Evolutionary conservation across 495 filamentous ascomycete genomes (phyloP), one percentile per base, ranked within the genome.

Genomic region (Cudoniella acicularis): DNA sequence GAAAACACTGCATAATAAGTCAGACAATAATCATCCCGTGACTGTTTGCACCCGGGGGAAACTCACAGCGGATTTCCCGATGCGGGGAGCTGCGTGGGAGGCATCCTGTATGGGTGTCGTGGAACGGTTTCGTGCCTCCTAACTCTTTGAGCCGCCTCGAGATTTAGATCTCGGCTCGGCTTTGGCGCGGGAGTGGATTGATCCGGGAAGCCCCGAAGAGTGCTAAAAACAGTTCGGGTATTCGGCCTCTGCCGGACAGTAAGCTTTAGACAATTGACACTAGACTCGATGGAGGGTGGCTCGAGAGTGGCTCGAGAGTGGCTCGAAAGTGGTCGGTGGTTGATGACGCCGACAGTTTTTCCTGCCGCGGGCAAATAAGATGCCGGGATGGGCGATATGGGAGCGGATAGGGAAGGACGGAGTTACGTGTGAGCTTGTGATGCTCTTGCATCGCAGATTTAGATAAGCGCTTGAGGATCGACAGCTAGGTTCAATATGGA

Each of bases 1-100:
- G 73, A 98, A 98, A 49, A 96, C 91, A 30, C 80, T 83, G 60
- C 50, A 13, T 17, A 53, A 25, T 3, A 56, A 16, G 43, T 59
- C 40, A 63, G 49, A 36, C 30, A 36, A 23, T 43, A 16, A 23
- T 25, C 22, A 30, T 57, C 51, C 53, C 56, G 41, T 56, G 49
- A 67, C 17, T 16, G 24, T 54, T 59, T 21, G 13, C 24, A 23
- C 3, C 18, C 17, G 20, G 10, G 45, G 21, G 48, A 6, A 13
- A 76, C 79, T 68, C 70, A 82, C 80, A 82, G 62, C 25, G 80
- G 80, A 58, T 83, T 83, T 36, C 80, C 80, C 30, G 74, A 77
- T 11, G 69, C 74, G 24, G 79, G 79, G 30, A 83, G 75, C 47
- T 77, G 69, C 6, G 79, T 83, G 18, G 79, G 78, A 17, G 78